Conservation (phyloP, 805 yeast species). For the Metschnikowia aberdeeniae region DNA sequence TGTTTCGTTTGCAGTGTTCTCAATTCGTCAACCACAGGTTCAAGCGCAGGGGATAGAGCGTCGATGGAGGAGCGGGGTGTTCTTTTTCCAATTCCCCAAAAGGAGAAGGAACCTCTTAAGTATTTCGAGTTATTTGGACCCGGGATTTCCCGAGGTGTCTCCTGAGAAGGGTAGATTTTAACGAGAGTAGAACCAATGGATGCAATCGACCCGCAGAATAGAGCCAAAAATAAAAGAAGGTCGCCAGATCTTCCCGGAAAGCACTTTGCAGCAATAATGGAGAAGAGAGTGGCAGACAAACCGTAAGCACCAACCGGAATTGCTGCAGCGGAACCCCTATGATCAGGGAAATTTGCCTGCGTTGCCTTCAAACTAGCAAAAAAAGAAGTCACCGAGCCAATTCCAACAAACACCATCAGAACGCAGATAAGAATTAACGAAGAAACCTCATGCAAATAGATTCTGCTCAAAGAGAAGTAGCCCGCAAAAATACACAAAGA, state of each 20-base stretch:
- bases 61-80: slow-evolving; percentile 16
- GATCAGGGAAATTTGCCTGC: slow-evolving; percentile 63
- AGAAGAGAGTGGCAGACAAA: slow-evolving; percentile 62
- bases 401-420: slow-evolving; percentile 53
- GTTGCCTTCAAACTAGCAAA: slow-evolving; percentile 55
- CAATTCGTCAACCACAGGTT: slow-evolving; percentile 7
- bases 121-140: slow-evolving; percentile 1
- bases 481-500: slow-evolving; percentile 52
- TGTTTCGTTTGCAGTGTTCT: slow-evolving; percentile 3
- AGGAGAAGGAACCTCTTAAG: slow-evolving; percentile 34
- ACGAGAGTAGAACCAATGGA: slow-evolving; percentile 46
- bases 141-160: not conserved
- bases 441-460: slow-evolving; percentile 40
- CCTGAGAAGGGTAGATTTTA: slow-evolving; percentile 24
- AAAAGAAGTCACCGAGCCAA: slow-evolving; percentile 62
- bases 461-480: slow-evolving; percentile 46
- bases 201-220: slow-evolving; percentile 46
- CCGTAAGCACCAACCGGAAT: slow-evolving; percentile 69
- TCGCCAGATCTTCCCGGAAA: slow-evolving; percentile 53
- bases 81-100: slow-evolving; percentile 39
- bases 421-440: slow-evolving; percentile 41
- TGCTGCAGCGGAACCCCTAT: slow-evolving; percentile 68
- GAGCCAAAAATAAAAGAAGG: slow-evolving; percentile 51
- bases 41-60: slow-evolving; percentile 9
- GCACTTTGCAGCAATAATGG: slow-evolving; percentile 50